A percentile compares a stretch with the other conserved stretches of the same genome.
These are phyloP conservation scores for Usnea hakonensis DNA, from an alignment of 495 filamentous ascomycete genomes.

Conservation along the genomic window DNA sequence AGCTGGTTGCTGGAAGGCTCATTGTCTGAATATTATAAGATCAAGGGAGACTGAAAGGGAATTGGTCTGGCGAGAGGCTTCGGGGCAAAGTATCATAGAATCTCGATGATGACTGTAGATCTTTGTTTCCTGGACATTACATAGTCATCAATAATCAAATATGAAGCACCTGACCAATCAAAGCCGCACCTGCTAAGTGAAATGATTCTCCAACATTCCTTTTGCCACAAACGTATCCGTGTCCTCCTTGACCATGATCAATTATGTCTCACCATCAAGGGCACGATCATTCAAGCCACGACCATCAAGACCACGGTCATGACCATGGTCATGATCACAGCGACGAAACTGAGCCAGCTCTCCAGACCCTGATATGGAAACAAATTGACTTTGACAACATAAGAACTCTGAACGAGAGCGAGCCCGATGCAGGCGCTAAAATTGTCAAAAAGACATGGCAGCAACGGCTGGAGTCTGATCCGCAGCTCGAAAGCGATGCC, in stretches of 20 bases:
- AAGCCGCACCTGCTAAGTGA: background rate
- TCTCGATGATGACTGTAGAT: background rate
- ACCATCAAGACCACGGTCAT: slow-evolving; percentile 32
- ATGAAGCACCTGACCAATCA: background rate
- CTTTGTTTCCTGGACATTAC: background rate
- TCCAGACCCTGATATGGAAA: slow-evolving; percentile 80
- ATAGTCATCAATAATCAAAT: background rate
- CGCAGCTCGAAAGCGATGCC: slow-evolving; percentile 72
- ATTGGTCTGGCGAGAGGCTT: background rate
- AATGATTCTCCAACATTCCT: background rate
- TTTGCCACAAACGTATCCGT: background rate
- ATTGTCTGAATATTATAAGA: slow-evolving; percentile 65
- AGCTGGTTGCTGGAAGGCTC: slow-evolving; percentile 86
- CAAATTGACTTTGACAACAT: slow-evolving; percentile 86
- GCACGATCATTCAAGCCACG: slow-evolving; percentile 25
- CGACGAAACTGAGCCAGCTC: slow-evolving; percentile 83
- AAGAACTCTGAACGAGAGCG: slow-evolving; percentile 74
- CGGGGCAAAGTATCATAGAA: background rate
- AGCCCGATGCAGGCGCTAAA: slow-evolving; percentile 56
- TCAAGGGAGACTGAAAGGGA: slow-evolving; percentile 23
- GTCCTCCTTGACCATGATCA: slow-evolving; percentile 7
- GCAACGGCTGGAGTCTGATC: slow-evolving; percentile 60
- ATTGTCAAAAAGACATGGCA: slow-evolving; percentile 88
- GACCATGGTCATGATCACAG: slow-evolving; percentile 61
- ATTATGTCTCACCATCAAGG: slow-evolving; percentile 35